Evolutionary conservation across 257 asterid species (phyloP).

Genomic region (Salvia hispanica): DNA sequence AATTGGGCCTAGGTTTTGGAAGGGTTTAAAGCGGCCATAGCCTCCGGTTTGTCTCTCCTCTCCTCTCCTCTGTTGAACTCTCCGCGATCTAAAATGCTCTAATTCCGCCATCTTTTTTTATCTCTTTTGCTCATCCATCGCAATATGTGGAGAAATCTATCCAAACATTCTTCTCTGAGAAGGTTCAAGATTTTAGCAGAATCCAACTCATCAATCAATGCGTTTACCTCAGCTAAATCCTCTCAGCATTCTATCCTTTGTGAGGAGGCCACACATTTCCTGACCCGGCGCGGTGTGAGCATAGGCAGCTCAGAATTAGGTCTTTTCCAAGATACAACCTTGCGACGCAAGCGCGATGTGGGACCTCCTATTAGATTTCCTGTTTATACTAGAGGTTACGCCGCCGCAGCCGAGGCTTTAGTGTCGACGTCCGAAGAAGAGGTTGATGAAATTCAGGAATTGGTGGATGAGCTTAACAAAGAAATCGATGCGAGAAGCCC

Average conservation of each 20-base stretch:
- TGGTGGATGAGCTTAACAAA: constrained; percentile 51
- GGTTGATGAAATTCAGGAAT: constrained; percentile 60
- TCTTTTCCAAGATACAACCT: constrained; percentile 32
- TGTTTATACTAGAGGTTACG: constrained; percentile 56
- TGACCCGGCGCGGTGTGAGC: constrained; percentile 18
- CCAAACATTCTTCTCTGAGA: constrained; percentile 52
- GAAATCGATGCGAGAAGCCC: constrained; percentile 36
- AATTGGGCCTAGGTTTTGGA: constrained; percentile 47
- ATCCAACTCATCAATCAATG: constrained; percentile 33
- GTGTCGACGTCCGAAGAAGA: constrained; percentile 91
- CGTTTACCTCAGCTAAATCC: constrained; percentile 28
- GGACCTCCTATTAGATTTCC: constrained; percentile 35
- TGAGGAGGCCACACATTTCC: constrained; percentile 18
- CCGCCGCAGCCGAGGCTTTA: constrained; percentile 72
- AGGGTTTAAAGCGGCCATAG: constrained; percentile 69
- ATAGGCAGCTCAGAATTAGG: constrained; percentile 33
- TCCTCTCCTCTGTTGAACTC: background rate
- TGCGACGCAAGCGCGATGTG: constrained; percentile 29
- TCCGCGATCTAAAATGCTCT: background rate
- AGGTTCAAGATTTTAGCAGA: constrained; percentile 46
- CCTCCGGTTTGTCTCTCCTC: constrained; percentile 7
- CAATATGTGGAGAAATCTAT: constrained; percentile 83
- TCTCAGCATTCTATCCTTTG: constrained; percentile 31
- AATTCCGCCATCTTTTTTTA: background rate
- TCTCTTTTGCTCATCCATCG: constrained; percentile 27